These are phyloP conservation scores for Pugionium dolabratum DNA, from an alignment of 345 rosid genomes.

Conservation along the genomic window DNA sequence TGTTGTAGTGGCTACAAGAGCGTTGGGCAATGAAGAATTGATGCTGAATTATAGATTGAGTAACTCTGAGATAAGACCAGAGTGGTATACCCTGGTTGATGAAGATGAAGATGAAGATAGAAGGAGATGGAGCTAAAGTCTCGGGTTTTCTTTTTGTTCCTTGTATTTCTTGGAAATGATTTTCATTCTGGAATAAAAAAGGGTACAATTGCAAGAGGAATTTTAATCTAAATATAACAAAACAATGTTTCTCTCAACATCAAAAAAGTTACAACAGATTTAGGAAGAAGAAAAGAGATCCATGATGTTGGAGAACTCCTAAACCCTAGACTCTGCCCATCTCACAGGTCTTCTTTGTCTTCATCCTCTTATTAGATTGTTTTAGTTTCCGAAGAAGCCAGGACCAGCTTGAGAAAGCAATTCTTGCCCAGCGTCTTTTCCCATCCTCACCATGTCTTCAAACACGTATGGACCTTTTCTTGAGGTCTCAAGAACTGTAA, in stretches of 20 bases:
- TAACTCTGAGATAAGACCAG: slow-evolving; percentile 70
- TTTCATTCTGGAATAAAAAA: slow-evolving; percentile 2
- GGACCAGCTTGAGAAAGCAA: slow-evolving; percentile 82
- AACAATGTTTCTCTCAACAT: slow-evolving; percentile 37
- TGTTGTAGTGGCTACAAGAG: slow-evolving; percentile 56
- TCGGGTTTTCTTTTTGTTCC: slow-evolving; percentile 1
- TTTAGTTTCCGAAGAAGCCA: slow-evolving; percentile 72
- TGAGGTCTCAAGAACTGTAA: slow-evolving; percentile 88
- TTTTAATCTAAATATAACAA: slow-evolving; percentile 35
- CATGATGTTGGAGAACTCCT: slow-evolving; percentile 30
- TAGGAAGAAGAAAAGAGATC: slow-evolving; percentile 25
- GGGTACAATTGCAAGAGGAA: slow-evolving; percentile 5
- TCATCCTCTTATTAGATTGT: slow-evolving; percentile 24
- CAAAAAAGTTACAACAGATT: slow-evolving; percentile 42
- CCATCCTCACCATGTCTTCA: slow-evolving; percentile 83
- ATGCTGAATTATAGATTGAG: slow-evolving; percentile 83
- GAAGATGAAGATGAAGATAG: slow-evolving; percentile 95
- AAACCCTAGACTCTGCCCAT: slow-evolving; percentile 31
- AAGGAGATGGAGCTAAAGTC: slow-evolving; percentile 79
- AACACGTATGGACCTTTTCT: slow-evolving; percentile 69
- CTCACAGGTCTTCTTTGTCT: slow-evolving; percentile 25
- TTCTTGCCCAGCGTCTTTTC: slow-evolving; percentile 90
- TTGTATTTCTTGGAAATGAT: slow-evolving; percentile 1
- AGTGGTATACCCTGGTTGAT: slow-evolving; percentile 81
- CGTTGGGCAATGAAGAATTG: slow-evolving; percentile 63